Evolutionary conservation across 106 monocot genomes (phyloP).

Genomic region (Dioscorea alata): DNA sequence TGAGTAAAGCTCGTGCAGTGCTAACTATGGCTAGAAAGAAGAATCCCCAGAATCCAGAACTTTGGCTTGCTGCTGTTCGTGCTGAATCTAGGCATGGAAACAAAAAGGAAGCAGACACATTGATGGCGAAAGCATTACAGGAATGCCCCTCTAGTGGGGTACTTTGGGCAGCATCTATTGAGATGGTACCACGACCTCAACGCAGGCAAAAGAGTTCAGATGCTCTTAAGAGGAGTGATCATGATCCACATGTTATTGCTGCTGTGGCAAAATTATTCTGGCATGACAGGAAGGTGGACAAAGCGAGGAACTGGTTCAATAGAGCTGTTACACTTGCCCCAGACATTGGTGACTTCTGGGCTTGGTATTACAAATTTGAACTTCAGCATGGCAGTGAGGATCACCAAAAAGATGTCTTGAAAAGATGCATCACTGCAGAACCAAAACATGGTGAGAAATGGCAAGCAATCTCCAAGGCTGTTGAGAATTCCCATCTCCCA

Average conservation of each 20-base stretch:
- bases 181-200: conserved; percentile 86
- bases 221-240: conserved; percentile 74
- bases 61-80: conserved; percentile 91
- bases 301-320: conserved; percentile 89
- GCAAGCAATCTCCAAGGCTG: conserved; percentile 79
- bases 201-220: conserved; percentile 78
- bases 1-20: conserved; percentile 86
- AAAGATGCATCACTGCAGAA: conserved; percentile 77
- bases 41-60: conserved; percentile 77
- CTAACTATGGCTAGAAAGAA: conserved; percentile 83
- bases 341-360: conserved; percentile 96
- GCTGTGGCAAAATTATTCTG: conserved; percentile 91
- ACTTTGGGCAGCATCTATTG: conserved; percentile 88
- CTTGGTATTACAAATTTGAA: conserved; percentile 89
- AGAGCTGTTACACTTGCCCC: conserved; percentile 87
- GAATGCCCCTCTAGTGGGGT: conserved; percentile 91
- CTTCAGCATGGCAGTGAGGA: conserved; percentile 90
- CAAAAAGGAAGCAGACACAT: conserved; percentile 75
- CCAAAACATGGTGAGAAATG: conserved; percentile 96
- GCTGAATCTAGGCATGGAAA: conserved; percentile 84
- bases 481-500: conserved; percentile 87
- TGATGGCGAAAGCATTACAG: conserved; percentile 95
- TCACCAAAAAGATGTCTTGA: conserved; percentile 73
- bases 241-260: conserved; percentile 90
- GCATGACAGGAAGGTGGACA: conserved; percentile 93